Evolutionary conservation across 331 rosid species (phyloP).

Genomic region (Prunus yedoensis): DNA sequence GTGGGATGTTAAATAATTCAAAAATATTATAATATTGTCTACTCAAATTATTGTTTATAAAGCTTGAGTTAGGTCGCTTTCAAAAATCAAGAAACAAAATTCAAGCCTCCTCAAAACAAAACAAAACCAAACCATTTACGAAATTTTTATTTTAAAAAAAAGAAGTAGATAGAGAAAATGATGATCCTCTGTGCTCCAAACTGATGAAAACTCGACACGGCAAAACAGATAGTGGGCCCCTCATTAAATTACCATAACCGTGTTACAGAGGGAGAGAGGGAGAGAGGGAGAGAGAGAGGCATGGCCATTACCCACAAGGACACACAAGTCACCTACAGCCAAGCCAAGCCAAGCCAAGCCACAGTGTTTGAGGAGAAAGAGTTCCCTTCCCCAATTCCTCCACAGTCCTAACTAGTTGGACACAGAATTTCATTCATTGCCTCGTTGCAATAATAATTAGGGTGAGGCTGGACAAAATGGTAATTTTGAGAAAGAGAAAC

Average conservation of each 20-base stretch:
- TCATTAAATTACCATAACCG: slow-evolving; percentile 35
- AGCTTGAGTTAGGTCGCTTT: neutral
- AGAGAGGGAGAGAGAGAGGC: too few relatives aligned
- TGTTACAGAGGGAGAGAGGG: slow-evolving; percentile 23
- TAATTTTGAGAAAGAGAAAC: slow-evolving; percentile 20
- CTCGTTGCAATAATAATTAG: neutral
- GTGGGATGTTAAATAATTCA: too few relatives aligned
- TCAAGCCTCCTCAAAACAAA: neutral
- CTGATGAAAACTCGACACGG: slow-evolving; percentile 51
- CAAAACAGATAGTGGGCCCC: slow-evolving; percentile 62
- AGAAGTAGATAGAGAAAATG: neutral
- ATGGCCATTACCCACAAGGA: neutral
- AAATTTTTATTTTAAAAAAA: neutral
- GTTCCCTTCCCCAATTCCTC: neutral
- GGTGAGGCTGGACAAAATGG: slow-evolving; percentile 9
- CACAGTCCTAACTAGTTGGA: slow-evolving; percentile 16
- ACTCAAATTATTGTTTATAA: too few relatives aligned
- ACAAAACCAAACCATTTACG: too few relatives aligned
- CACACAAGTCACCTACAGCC: neutral
- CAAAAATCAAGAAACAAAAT: neutral
- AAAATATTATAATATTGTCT: too few relatives aligned
- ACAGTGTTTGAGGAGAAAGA: too few relatives aligned
- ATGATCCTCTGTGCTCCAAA: slow-evolving; percentile 45
- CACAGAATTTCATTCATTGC: neutral
- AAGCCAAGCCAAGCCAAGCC: too few relatives aligned